Percentiles rank a stretch among this genome's conserved stretches.
Evolutionary conservation across 2,329 filamentous ascomycete genomes (phyloP).

Genomic region (Endothia cerciana): DNA sequence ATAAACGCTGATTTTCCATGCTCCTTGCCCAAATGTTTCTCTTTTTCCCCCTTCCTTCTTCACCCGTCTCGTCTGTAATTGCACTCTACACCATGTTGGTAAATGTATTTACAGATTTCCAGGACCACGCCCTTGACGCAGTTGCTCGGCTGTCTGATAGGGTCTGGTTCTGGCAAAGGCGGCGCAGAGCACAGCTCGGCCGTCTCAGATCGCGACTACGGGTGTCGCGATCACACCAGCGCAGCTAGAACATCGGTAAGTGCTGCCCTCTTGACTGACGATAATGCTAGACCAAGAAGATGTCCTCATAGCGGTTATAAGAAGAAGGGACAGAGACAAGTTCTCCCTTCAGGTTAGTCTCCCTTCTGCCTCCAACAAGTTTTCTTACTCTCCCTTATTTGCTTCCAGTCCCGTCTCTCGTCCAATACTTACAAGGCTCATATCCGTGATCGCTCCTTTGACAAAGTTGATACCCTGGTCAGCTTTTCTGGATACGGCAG

Average conservation of each 20-base stretch:
- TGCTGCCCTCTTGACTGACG: not conserved
- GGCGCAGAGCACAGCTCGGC: not conserved
- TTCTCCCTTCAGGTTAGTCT: not conserved
- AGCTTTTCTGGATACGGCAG: no score
- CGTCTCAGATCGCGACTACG: not conserved
- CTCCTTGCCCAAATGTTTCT: not conserved
- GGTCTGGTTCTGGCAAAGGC: conserved; percentile 1
- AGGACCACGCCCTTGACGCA: not conserved
- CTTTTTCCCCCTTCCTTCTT: not conserved
- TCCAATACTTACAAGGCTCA: no score
- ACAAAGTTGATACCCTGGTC: no score
- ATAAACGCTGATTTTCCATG: not conserved
- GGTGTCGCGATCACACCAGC: not conserved
- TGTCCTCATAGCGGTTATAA: not conserved
- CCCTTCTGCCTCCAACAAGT: not conserved
- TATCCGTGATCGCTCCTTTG: no score
- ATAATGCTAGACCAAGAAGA: not conserved
- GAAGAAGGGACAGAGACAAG: not conserved
- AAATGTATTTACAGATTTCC: not conserved
- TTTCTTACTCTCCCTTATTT: no score
- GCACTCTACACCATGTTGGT: not conserved
- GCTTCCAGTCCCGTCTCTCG: no score
- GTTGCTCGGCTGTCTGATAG: conserved; percentile 7
- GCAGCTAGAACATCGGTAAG: not conserved
- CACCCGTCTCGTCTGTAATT: not conserved